Evolutionary conservation across 345 rosid genomes (phyloP).

Genomic region (Gossypium ekmanianum): DNA sequence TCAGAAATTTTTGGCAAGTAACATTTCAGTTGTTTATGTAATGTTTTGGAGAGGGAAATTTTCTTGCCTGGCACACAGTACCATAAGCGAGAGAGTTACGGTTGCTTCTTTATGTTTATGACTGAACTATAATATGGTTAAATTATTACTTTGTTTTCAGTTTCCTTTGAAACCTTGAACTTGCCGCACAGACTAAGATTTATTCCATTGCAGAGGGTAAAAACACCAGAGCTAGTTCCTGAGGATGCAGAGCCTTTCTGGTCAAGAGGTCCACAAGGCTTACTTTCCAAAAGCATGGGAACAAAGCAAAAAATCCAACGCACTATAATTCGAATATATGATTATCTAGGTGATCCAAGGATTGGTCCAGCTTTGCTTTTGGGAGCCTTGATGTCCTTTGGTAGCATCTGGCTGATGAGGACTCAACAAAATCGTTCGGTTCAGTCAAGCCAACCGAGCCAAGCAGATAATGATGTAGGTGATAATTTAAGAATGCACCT

Average conservation of each 20-base stretch:
- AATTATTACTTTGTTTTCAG: not conserved
- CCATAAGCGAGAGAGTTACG: not conserved
- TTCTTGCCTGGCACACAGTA: not conserved
- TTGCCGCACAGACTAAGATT: constrained; percentile 1
- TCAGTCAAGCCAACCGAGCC: constrained; percentile 37
- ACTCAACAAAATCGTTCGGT: constrained; percentile 43
- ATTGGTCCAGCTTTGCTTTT: constrained; percentile 78
- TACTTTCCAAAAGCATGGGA: constrained; percentile 55
- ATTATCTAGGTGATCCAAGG: constrained; percentile 69
- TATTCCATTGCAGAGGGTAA: constrained; percentile 53
- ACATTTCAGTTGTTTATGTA: not conserved
- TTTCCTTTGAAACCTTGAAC: constrained; percentile 8
- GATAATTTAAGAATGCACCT: not conserved
- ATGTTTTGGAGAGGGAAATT: not conserved
- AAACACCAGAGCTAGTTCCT: constrained; percentile 74
- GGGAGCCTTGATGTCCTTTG: constrained; percentile 67
- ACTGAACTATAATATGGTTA: not conserved
- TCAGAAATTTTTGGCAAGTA: not conserved
- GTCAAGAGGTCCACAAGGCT: constrained; percentile 46
- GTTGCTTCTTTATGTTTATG: not conserved
- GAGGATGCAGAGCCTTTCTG: constrained; percentile 71
- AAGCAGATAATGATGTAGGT: constrained; percentile 38
- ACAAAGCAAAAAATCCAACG: constrained; percentile 42
- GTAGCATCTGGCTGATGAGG: constrained; percentile 63
- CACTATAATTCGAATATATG: constrained; percentile 31